These are phyloP conservation scores for Pleurotus citrinopileatus DNA, from an alignment of 768 basidiomycete genomes.

Conservation along the genomic window DNA sequence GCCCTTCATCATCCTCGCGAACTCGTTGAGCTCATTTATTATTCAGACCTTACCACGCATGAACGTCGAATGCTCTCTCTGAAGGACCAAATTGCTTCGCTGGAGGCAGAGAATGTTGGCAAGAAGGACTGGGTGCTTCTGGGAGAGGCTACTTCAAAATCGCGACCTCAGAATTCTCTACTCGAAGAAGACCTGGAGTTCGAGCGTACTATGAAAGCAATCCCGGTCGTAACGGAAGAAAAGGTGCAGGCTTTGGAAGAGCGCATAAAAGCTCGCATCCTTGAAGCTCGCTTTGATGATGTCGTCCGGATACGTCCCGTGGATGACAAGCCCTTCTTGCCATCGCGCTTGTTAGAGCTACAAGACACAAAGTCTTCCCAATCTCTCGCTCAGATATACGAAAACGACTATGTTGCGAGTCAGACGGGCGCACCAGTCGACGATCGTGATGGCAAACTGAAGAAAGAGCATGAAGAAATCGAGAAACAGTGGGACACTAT, in stretches of 20 bases:
- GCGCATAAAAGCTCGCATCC: slow-evolving; percentile 84
- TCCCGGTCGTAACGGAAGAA: slow-evolving; percentile 90
- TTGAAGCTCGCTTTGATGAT: slow-evolving; percentile 87
- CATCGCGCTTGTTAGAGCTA: slow-evolving; percentile 85
- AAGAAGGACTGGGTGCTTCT: slow-evolving; percentile 91
- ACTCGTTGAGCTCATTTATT: slow-evolving; percentile 9
- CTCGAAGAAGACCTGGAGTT: slow-evolving; percentile 95
- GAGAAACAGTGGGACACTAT: slow-evolving; percentile 82
- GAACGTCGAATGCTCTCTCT: slow-evolving; percentile 77
- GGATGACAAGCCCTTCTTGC: slow-evolving; percentile 87
- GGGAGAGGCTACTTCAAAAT: slow-evolving; percentile 82
- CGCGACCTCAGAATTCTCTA: slow-evolving; percentile 87
- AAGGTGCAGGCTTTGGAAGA: slow-evolving; percentile 80
- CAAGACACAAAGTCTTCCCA: slow-evolving; percentile 86
- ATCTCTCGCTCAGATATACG: slow-evolving; percentile 94
- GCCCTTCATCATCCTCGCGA: slow-evolving; percentile 11
- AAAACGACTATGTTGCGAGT: slow-evolving; percentile 80
- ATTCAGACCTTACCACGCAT: slow-evolving; percentile 66
- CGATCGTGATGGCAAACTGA: slow-evolving; percentile 85
- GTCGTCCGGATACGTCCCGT: slow-evolving; percentile 78
- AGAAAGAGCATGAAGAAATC: slow-evolving; percentile 87
- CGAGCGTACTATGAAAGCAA: slow-evolving; percentile 83
- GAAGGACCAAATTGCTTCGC: slow-evolving; percentile 70
- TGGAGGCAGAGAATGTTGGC: slow-evolving; percentile 86
- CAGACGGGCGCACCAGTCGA: slow-evolving; percentile 57